phyloP scores from a whole-genome alignment of 108 stramenopile species.

The Skeletonema potamos region DNA sequence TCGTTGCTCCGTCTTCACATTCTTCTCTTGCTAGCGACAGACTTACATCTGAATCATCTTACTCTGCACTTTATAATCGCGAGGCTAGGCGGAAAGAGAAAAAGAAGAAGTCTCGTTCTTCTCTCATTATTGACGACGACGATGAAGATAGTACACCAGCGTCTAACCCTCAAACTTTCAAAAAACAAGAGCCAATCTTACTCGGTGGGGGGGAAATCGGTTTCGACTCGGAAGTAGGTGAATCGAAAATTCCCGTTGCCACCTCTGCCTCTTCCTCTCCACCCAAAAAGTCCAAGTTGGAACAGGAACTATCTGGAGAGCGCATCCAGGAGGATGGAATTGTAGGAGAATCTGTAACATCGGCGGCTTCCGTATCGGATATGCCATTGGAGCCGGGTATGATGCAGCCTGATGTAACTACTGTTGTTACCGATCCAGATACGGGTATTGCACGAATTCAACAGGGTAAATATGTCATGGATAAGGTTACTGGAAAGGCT shows the following conservation, averaged over 20 bases:
- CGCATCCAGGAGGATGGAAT: constrained; percentile 40
- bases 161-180: not conserved
- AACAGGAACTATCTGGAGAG: constrained; percentile 30
- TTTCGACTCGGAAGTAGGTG: constrained; percentile 17
- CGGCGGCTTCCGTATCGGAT: constrained; percentile 40
- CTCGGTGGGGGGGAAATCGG: constrained; percentile 36
- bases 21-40: not conserved
- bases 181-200: constrained; percentile 24
- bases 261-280: not conserved
- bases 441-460: constrained; percentile 75
- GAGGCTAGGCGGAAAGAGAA: constrained; percentile 23
- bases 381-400: constrained; percentile 48
- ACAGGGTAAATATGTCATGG: constrained; percentile 83
- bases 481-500: constrained; percentile 80
- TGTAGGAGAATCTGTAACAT: constrained; percentile 29
- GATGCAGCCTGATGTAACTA: constrained; percentile 67
- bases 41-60: not conserved
- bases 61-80: constrained; percentile 24
- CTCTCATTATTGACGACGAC: constrained; percentile 14
- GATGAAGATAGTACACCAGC: not conserved
- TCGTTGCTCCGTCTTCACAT: not conserved
- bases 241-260: constrained; percentile 41
- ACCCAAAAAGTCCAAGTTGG: constrained; percentile 28
- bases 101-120: constrained; percentile 24
- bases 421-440: constrained; percentile 77